phyloP scores from a whole-genome alignment of 2,329 filamentous ascomycete genomes.

The Acrodontium crateriforme region DNA sequence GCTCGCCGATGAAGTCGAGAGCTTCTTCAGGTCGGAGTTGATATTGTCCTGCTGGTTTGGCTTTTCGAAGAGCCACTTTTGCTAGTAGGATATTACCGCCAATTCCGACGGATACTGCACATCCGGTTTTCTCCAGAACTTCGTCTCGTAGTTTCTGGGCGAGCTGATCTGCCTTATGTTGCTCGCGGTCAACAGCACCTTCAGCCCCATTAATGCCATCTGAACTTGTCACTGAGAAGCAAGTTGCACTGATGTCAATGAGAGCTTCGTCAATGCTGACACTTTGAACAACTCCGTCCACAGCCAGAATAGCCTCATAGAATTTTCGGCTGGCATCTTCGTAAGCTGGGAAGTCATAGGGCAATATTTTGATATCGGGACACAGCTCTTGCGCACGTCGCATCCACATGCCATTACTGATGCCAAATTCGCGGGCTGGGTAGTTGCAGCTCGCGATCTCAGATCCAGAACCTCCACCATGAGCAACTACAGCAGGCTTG shows the following conservation, averaged over 20 bases:
- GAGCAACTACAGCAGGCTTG: conserved; percentile 79
- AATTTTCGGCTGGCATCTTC: conserved; percentile 82
- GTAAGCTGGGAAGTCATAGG: conserved; percentile 90
- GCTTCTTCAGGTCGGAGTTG: conserved; percentile 74
- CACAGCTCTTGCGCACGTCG: conserved; percentile 72
- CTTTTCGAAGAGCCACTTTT: conserved; percentile 77
- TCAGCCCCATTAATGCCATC: conserved; percentile 52
- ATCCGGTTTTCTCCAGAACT: conserved; percentile 63
- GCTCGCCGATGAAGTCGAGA: conserved; percentile 58
- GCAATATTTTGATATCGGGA: conserved; percentile 73
- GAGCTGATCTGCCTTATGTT: conserved; percentile 62
- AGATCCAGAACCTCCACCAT: conserved; percentile 70
- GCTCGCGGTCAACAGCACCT: conserved; percentile 60
- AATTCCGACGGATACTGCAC: conserved; percentile 83
- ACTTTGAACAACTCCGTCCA: conserved; percentile 79
- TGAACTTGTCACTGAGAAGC: conserved; percentile 51
- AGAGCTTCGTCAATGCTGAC: conserved; percentile 95
- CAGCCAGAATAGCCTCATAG: conserved; percentile 67
- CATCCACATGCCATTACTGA: conserved; percentile 99
- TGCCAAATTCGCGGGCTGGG: conserved; percentile 65
- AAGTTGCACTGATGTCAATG: conserved; percentile 63
- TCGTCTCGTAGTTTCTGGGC: conserved; percentile 51
- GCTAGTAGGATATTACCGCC: conserved; percentile 82
- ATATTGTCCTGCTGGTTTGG: conserved; percentile 87
- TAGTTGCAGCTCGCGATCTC: conserved; percentile 99